Percentiles rank a stretch among this genome's conserved stretches.
Conservation (phyloP, 192 early-diverging fungal species). For the Backusella tuberculispora region DNA sequence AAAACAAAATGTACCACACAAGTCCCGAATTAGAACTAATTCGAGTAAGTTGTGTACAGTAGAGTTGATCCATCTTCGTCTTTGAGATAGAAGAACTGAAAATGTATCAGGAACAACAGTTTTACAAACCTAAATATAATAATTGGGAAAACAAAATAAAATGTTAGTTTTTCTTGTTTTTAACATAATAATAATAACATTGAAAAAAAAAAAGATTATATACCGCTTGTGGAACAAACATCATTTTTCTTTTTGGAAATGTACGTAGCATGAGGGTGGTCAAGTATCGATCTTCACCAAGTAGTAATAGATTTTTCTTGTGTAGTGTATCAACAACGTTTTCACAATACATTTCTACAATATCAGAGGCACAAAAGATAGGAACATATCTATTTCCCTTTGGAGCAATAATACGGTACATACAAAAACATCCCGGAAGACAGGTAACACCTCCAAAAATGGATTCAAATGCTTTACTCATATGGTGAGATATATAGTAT, state of each 20-base stretch:
- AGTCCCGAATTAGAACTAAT: conserved; percentile 77
- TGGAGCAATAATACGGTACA: conserved; percentile 75
- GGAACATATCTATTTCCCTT: conserved; percentile 70
- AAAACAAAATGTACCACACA: conserved; percentile 91
- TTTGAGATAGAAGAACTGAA: conserved; percentile 71
- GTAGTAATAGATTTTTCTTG: conserved; percentile 72
- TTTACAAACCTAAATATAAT: conserved; percentile 59
- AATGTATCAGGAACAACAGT: conserved; percentile 74
- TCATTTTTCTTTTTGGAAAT: conserved; percentile 74
- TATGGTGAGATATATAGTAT: conserved; percentile 77
- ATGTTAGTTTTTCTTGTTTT: not conserved
- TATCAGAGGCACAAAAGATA: conserved; percentile 73
- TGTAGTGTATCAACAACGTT: conserved; percentile 72
- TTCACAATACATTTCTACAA: conserved; percentile 71
- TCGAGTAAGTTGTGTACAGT: conserved; percentile 87
- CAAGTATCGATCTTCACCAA: conserved; percentile 78
- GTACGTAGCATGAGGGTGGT: conserved; percentile 76
- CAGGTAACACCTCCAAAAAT: conserved; percentile 75
- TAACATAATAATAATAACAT: not conserved
- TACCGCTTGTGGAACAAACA: conserved; percentile 71
- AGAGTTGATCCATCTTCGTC: conserved; percentile 87
- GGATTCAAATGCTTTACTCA: conserved; percentile 71
- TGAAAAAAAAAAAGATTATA: not conserved
- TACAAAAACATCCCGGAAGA: conserved; percentile 76
- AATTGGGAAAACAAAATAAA: not conserved